A percentile compares a stretch with the other conserved stretches of the same genome.
phyloP scores from a whole-genome alignment of 202 grass and related monocot species.

The Panicum hallii region DNA sequence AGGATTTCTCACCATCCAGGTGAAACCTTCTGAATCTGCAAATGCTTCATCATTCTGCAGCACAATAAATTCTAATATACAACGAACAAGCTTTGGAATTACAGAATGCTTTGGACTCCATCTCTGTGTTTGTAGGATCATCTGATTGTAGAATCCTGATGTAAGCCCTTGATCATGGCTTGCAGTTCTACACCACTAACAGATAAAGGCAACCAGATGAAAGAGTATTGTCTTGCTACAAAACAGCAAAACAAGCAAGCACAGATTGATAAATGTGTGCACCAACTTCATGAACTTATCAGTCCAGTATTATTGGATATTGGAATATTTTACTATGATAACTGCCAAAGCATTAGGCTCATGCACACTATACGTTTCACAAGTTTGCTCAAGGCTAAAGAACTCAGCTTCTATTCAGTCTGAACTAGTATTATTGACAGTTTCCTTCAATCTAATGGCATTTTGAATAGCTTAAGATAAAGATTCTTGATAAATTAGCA shows the following conservation, averaged over 20 bases:
- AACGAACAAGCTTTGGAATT: constrained; percentile 65
- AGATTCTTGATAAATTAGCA: constrained; percentile 18
- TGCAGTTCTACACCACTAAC: constrained; percentile 79
- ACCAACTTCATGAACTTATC: constrained; percentile 25
- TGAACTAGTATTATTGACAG: background rate
- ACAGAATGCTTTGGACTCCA: constrained; percentile 76
- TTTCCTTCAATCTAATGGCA: constrained; percentile 7
- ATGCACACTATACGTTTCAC: constrained; percentile 4
- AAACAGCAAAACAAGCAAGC: constrained; percentile 18
- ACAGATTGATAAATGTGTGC: constrained; percentile 7
- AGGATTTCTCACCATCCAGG: constrained; percentile 69
- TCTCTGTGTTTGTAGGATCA: constrained; percentile 77
- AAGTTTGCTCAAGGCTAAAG: background rate
- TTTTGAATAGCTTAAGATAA: background rate
- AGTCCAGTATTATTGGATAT: constrained; percentile 22
- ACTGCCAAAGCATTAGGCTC: no score
- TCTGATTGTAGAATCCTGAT: constrained; percentile 59
- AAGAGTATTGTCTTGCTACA: constrained; percentile 18
- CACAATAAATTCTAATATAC: constrained; percentile 3
- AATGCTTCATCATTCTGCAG: constrained; percentile 56
- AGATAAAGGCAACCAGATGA: constrained; percentile 66
- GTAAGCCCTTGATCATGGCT: constrained; percentile 90
- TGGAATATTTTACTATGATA: background rate
- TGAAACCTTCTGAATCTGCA: constrained; percentile 73
- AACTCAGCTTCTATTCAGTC: background rate